phyloP scores from a whole-genome alignment of 208 protist species.

The Wallacemonas sp. region DNA sequence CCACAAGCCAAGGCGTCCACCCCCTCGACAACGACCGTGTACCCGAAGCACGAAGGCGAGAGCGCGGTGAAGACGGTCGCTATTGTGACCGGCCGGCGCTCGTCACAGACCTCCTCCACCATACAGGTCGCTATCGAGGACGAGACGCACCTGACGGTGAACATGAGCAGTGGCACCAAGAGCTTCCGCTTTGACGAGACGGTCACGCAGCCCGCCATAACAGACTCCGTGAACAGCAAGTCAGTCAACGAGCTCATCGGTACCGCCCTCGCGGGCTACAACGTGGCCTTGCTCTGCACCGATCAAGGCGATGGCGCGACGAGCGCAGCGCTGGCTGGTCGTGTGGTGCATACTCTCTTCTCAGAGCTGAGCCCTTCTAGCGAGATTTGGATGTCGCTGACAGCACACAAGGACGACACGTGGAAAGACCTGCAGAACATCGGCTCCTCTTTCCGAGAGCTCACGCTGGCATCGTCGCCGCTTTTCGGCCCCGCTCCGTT shows the following conservation, averaged over 20 bases:
- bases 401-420: slow-evolving; percentile 20
- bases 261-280: slow-evolving; percentile 34
- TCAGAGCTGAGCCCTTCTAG: slow-evolving; percentile 16
- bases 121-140: slow-evolving; percentile 18
- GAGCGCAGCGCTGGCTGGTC: slow-evolving; percentile 23
- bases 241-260: slow-evolving; percentile 22
- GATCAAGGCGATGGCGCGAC: slow-evolving; percentile 37
- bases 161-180: neutral
- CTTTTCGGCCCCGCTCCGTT: slow-evolving; percentile 53
- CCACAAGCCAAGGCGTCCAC: neutral
- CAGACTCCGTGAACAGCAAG: slow-evolving; percentile 24
- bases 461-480: slow-evolving; percentile 41
- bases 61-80: slow-evolving; percentile 27
- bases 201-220: slow-evolving; percentile 20
- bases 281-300: slow-evolving; percentile 45
- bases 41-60: neutral
- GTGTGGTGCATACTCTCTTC: slow-evolving; percentile 22
- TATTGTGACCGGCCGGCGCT: slow-evolving; percentile 34
- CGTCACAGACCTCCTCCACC: neutral
- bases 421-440: slow-evolving; percentile 33
- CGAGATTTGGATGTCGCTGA: slow-evolving; percentile 42
- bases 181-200: slow-evolving; percentile 32
- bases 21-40: neutral
- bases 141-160: slow-evolving; percentile 22
- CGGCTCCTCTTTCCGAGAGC: slow-evolving; percentile 15